Evolutionary conservation across 2,329 filamentous ascomycete species (phyloP), one percentile per base, ranked within the genome.

Genomic region (Aspergillus brasiliensis): DNA sequence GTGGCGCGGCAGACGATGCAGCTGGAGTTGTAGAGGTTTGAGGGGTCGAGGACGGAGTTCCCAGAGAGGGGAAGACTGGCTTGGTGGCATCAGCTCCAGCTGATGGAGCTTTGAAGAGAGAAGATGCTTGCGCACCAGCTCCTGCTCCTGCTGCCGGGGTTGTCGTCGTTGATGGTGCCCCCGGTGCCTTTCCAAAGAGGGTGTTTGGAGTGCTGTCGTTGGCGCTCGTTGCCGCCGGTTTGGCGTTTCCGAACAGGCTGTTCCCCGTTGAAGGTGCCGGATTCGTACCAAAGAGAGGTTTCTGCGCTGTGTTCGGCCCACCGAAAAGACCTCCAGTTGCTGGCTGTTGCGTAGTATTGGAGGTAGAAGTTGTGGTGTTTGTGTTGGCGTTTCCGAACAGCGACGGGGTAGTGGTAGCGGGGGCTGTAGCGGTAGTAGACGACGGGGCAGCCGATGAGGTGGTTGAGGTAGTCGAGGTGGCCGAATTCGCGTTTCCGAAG

Each of bases 281-380:
- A 42, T 62, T 63, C 38, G 63, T 48, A 46, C 69, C 67, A 46
- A 75, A 74, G 13, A 68, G n/a, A 21, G 71, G 59, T 68, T 70
- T 72, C 58, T 72, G 59, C 56, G 69, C 57, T 57, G 63, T 47
- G 62, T 67, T 63, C 31, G 31, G 10, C 27, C 63, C 59, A 49
- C 71, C 71, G 57, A 76, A 75, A 28, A 75, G 63, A 23, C 68
- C 61, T 49, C 69, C 67, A 27, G 64, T 69, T 63, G 66, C 69
- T 68, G 67, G 72, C 57, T 57, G 64, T 40, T 60, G 67, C 17
- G 61, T 27, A 49, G 52, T 27, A 25, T 19, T 44, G 17, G 31
- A 34, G 31, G 31, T 34, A 34, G 31, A 34, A 13, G 31, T 34
- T 34, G 40, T 21, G 40, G 40, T 21, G 40, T 44, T 44, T 6